Percentiles rank a stretch among this genome's conserved stretches.
These are phyloP conservation scores for Quillaja saponaria DNA, from an alignment of 306 rosid species.

Conservation along the genomic window DNA sequence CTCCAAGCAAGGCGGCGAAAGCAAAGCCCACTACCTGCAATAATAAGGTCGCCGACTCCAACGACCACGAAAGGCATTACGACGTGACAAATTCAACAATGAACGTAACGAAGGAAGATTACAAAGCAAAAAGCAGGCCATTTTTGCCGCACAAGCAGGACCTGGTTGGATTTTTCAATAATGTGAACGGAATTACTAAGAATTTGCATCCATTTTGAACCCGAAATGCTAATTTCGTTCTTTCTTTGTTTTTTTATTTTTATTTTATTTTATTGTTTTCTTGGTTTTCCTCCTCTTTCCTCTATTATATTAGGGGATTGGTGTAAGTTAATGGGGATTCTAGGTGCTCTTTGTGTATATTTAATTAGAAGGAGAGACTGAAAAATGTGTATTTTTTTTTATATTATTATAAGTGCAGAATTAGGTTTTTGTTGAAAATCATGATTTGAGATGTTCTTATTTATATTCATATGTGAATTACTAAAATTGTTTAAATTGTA, in stretches of 20 bases:
- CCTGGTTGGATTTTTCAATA: slow-evolving; percentile 49
- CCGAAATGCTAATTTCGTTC: background rate
- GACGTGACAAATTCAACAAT: background rate
- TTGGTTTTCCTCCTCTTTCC: background rate
- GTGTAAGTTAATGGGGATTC: background rate
- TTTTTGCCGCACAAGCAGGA: slow-evolving; percentile 49
- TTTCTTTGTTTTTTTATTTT: too few species aligned
- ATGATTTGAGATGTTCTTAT: too few species aligned
- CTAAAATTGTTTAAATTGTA: too few species aligned
- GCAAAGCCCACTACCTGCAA: slow-evolving; percentile 9
- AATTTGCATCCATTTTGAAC: slow-evolving; percentile 53
- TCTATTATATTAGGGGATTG: too few species aligned
- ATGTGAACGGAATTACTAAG: slow-evolving; percentile 53
- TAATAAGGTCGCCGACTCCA: background rate
- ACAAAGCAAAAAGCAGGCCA: slow-evolving; percentile 40
- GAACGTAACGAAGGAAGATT: slow-evolving; percentile 21
- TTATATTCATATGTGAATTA: too few species aligned
- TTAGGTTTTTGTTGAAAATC: too few species aligned
- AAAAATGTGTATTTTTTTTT: too few species aligned
- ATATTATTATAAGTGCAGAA: too few species aligned
- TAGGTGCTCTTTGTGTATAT: slow-evolving; percentile 1
- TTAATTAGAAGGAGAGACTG: background rate
- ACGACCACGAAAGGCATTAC: slow-evolving; percentile 2
- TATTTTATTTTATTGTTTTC: background rate
- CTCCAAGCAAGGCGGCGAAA: slow-evolving; percentile 22